Percentiles rank a stretch among this genome's conserved stretches.
Evolutionary conservation across 2,329 filamentous ascomycete genomes (phyloP).

Genomic region (Pseudogymnoascus sp.): DNA sequence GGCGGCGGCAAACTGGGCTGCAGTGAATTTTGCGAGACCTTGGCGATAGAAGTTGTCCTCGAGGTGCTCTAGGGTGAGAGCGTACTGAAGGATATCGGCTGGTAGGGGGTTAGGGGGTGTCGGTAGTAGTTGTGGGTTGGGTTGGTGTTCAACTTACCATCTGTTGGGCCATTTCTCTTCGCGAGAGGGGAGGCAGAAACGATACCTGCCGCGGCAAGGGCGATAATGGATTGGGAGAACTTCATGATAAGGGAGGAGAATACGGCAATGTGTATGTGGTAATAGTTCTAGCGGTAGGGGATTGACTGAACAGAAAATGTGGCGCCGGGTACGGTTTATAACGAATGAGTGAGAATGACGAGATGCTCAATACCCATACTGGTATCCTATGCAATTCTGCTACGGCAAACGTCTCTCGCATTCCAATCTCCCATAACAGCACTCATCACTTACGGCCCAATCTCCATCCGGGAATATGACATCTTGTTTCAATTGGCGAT

Average conservation of each 20-base stretch:
- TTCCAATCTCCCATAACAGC: neutral
- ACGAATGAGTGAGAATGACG: neutral
- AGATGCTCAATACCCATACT: neutral
- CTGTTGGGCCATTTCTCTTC: slow-evolving; percentile 14
- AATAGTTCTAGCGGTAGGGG: neutral
- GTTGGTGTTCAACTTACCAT: slow-evolving; percentile 6
- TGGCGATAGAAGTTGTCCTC: slow-evolving; percentile 56
- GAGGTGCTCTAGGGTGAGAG: slow-evolving; percentile 45
- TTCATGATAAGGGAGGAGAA: slow-evolving; percentile 16
- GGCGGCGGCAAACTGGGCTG: slow-evolving; percentile 42
- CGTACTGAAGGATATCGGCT: slow-evolving; percentile 37
- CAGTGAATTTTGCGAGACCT: slow-evolving; percentile 49
- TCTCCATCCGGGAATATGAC: neutral
- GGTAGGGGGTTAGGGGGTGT: neutral
- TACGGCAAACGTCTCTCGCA: neutral
- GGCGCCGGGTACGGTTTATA: neutral
- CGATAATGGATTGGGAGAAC: slow-evolving; percentile 14
- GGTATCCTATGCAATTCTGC: neutral
- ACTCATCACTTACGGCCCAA: neutral
- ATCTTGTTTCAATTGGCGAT: neutral
- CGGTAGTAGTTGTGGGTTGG: neutral
- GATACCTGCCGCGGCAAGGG: slow-evolving; percentile 14
- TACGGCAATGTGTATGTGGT: neutral
- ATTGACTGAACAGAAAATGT: neutral
- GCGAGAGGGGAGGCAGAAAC: slow-evolving; percentile 16